phyloP scores from a whole-genome alignment of 441 rosid species.

The Gossypium davidsonii region DNA sequence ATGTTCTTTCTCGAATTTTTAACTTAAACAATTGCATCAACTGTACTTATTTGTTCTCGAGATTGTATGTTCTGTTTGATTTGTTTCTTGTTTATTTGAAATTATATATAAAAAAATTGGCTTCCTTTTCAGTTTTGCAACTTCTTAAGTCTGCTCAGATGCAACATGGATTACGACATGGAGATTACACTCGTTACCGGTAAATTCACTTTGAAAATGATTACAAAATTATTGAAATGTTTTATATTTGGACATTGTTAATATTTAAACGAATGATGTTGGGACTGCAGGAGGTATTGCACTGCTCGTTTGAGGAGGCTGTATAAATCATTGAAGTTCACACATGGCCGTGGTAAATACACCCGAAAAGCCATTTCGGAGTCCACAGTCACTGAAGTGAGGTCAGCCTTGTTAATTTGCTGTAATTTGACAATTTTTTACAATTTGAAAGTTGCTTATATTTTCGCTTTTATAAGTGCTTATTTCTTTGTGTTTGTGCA shows the following conservation, averaged over 20 bases:
- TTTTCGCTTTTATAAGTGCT: background rate
- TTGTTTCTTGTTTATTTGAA: background rate
- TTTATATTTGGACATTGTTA: slow-evolving; percentile 1
- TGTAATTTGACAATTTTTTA: background rate
- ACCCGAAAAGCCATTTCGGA: slow-evolving; percentile 58
- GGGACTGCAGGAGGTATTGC: slow-evolving; percentile 74
- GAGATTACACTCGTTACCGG: slow-evolving; percentile 91
- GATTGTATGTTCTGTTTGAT: background rate
- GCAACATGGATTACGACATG: slow-evolving; percentile 97
- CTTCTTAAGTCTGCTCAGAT: slow-evolving; percentile 83
- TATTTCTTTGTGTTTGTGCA: background rate
- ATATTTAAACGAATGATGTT: slow-evolving; percentile 14
- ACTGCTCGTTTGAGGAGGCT: slow-evolving; percentile 92
- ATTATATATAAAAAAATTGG: background rate
- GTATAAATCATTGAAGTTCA: slow-evolving; percentile 84
- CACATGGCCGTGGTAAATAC: slow-evolving; percentile 92
- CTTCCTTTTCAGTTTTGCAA: slow-evolving; percentile 55
- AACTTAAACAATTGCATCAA: background rate
- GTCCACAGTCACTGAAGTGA: slow-evolving; percentile 86
- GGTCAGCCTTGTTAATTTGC: slow-evolving; percentile 40
- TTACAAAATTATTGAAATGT: background rate
- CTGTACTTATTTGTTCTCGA: background rate
- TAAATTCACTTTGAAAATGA: slow-evolving; percentile 15
- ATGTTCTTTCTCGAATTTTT: background rate
- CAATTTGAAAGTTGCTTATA: background rate